Evolutionary conservation across 1,284 basidiomycete species (phyloP), one percentile per base, ranked within the genome.

Genomic region (Puccinia horiana): DNA sequence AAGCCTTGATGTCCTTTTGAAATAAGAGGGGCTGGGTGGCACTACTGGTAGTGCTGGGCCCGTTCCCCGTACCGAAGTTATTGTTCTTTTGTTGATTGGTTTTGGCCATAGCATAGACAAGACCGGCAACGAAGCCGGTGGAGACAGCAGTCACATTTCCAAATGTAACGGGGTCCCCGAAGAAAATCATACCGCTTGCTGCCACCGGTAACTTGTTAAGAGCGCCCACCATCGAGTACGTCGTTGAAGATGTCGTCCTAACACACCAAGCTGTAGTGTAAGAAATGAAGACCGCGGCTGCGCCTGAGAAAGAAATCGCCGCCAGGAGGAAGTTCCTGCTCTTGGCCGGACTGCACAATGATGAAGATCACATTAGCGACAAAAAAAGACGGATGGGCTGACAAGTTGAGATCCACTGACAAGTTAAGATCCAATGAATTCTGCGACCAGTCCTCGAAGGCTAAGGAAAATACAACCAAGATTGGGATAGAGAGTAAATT

Each of bases 201-300:
- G 97, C 97, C 52, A 99, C 94, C 26, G 97, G 97, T 20, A 99
- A 90, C 89, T 99, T 99, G 90, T 99, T 99, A 85, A 99, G 88
- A 0, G 97, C 97, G 11, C 97, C 97, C 76, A 98, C 96, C 97
- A 99, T 99, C 85, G 93, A 95, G 88, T 98, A 99, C 11, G 97
- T 99, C 63, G 97, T 99, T 84, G 95, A 98, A 84, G 94, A 95
- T 40, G 96, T 98, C 37, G 92, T 92, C 69, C 97, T 92, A 63
- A 99, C 92, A 87, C 97, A 99, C 97, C 97, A 99, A 14, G 97
- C 97, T 18, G 97, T 99, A 8, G 95, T 96, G 88, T 96, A 99
- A 44, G 95, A 96, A 86, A 99, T 99, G 79, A 95, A 94, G 44
- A 98, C 96, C 14, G 97, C 97, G 11, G 94, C 96, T 0, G 95